A percentile compares a stretch with the other conserved stretches of the same genome.
phyloP scores from a whole-genome alignment of 345 rosid genomes.

The Stellera chamaejasme region DNA sequence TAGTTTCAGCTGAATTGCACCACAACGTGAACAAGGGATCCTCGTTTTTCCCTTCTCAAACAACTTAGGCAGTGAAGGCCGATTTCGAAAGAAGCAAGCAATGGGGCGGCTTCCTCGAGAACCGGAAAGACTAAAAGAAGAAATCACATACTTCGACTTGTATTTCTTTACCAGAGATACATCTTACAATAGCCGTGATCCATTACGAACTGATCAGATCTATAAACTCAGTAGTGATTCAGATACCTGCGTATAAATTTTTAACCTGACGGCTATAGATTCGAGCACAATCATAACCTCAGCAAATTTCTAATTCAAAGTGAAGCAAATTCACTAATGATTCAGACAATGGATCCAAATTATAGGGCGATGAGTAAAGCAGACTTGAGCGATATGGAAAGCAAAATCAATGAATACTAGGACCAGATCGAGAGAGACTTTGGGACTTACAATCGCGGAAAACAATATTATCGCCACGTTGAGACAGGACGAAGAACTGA shows the following conservation, averaged over 20 bases:
- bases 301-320: not conserved
- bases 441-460: conserved; percentile 81
- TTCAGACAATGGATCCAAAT: not conserved
- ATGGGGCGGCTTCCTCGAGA: too few relatives aligned
- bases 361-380: not conserved
- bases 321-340: too few relatives aligned
- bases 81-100: too few relatives aligned
- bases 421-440: conserved; percentile 7
- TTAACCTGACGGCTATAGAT: conserved; percentile 14
- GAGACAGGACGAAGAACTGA: conserved; percentile 94
- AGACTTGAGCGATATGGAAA: not conserved
- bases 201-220: conserved; percentile 5
- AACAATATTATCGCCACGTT: conserved; percentile 96
- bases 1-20: too few relatives aligned
- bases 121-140: too few relatives aligned
- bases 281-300: not conserved
- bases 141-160: too few relatives aligned
- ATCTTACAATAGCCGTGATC: not conserved
- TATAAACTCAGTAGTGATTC: not conserved
- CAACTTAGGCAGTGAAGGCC: too few relatives aligned
- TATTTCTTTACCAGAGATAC: not conserved
- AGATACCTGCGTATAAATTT: conserved; percentile 1
- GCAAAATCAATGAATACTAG: not conserved
- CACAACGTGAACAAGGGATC: too few relatives aligned
- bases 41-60: too few relatives aligned